Evolutionary conservation across 2,329 filamentous ascomycete species (phyloP).

Genomic region (Kalmusia sp.): DNA sequence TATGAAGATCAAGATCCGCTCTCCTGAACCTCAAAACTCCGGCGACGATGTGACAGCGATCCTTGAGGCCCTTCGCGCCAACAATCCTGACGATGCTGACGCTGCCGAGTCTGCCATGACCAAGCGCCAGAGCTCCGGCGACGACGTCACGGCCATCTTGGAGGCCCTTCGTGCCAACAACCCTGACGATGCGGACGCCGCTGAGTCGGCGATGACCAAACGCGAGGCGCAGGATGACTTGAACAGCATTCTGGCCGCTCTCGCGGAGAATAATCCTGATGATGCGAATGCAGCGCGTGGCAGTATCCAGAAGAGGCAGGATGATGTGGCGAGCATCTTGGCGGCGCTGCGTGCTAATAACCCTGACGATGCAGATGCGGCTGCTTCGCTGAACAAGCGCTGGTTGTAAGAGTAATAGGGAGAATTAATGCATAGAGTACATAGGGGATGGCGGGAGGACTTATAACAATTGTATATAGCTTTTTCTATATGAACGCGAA

Average conservation of each 20-base stretch:
- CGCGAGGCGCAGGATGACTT: constrained; percentile 23
- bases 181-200: constrained; percentile 25
- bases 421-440: background rate
- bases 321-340: constrained; percentile 29
- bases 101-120: constrained; percentile 9
- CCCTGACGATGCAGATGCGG: constrained; percentile 29
- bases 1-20: constrained; percentile 35
- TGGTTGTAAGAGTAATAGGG: constrained; percentile 15
- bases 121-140: constrained; percentile 12
- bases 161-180: constrained; percentile 26
- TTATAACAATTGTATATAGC: constrained; percentile 5
- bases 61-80: constrained; percentile 25
- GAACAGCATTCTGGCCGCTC: constrained; percentile 23
- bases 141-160: constrained; percentile 27
- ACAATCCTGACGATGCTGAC: constrained; percentile 29
- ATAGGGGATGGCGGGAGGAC: background rate
- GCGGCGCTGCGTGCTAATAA: constrained; percentile 30
- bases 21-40: constrained; percentile 20
- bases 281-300: constrained; percentile 26
- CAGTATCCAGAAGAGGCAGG: constrained; percentile 21
- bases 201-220: constrained; percentile 5
- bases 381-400: constrained; percentile 17
- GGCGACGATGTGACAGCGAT: constrained; percentile 25
- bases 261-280: constrained; percentile 24
- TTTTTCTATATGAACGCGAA: background rate